Evolutionary conservation across 495 filamentous ascomycete species (phyloP), one percentile per base, ranked within the genome.

Genomic region (Penicillium bovifimosum): DNA sequence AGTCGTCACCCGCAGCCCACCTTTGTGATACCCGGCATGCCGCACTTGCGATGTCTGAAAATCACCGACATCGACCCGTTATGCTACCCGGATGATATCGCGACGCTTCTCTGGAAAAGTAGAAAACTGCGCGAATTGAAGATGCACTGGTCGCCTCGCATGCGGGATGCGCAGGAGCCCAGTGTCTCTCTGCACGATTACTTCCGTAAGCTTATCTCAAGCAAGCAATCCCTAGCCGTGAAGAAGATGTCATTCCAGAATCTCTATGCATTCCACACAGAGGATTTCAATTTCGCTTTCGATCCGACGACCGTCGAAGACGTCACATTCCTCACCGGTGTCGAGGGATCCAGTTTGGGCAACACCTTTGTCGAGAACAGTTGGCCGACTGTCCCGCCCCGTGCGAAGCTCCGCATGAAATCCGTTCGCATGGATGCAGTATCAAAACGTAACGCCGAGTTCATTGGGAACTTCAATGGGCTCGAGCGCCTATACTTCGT

Each of bases 1-100:
- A 78, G 66, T 53, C 77, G 82, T 26, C 71, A 78, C 50, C 80
- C 81, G 4, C 74, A 81, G 40, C 82, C 82, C 11, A 77, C 77
- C n/a, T 72, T 71, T 24, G 61, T 81, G 2, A 76, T 83, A 41
- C 82, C 82, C 6, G 71, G 77, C 0, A 78, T 86, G 55, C 76
- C 80, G 18, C 79, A 77, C 50, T 65, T 86, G 27, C 66, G 69
- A 17, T 67, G 56, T 26, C 62, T 86, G 26, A 77, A 75, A 52
- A 69, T 81, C 28, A 76, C 75, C 53, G 72, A 84, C 51, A 81
- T 86, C 40, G 82, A 86, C 52, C 82, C 82, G 1, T 67, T 86
- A 8, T 86, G 82, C 62, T 84, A 85, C 52, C 77, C 80, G 0
- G 82, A 86, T 58, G 82, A 86, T 58, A 76, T 86, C 29, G 80